Percentiles rank a stretch among this genome's conserved stretches.
Evolutionary conservation across 257 asterid species (phyloP).

Genomic region (Solanum chmielewskii): DNA sequence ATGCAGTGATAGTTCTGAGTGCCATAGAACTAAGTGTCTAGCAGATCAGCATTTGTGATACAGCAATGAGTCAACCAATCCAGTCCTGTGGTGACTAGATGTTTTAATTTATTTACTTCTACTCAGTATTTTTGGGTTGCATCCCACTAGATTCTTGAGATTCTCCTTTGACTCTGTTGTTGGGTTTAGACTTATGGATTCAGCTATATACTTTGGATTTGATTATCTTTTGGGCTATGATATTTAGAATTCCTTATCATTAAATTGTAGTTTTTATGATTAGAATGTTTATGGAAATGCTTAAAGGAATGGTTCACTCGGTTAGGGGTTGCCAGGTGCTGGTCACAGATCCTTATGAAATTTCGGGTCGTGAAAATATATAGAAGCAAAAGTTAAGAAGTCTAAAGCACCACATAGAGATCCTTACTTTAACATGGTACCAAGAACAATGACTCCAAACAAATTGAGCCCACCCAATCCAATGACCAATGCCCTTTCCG

Average conservation of each 20-base stretch:
- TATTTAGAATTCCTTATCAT: neutral
- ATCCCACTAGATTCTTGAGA: neutral
- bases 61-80: neutral
- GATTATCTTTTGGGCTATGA: neutral
- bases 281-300: neutral
- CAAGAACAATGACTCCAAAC: conserved; percentile 76
- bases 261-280: neutral
- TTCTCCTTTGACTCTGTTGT: neutral
- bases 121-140: neutral
- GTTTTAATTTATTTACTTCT: neutral
- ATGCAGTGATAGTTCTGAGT: neutral
- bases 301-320: neutral
- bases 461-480: conserved; percentile 95
- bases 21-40: neutral
- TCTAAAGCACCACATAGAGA: conserved; percentile 14
- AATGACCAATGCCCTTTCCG: conserved; percentile 86
- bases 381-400: neutral
- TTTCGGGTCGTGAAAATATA: neutral
- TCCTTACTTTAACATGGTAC: conserved; percentile 82
- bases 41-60: neutral
- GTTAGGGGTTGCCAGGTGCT: neutral
- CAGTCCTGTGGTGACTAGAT: neutral
- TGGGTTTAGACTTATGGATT: neutral
- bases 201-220: neutral
- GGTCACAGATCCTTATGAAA: neutral